Base-by-base conservation (phyloP, 495 filamentous ascomycete species). In the Delitschia confertaspora region DNA sequence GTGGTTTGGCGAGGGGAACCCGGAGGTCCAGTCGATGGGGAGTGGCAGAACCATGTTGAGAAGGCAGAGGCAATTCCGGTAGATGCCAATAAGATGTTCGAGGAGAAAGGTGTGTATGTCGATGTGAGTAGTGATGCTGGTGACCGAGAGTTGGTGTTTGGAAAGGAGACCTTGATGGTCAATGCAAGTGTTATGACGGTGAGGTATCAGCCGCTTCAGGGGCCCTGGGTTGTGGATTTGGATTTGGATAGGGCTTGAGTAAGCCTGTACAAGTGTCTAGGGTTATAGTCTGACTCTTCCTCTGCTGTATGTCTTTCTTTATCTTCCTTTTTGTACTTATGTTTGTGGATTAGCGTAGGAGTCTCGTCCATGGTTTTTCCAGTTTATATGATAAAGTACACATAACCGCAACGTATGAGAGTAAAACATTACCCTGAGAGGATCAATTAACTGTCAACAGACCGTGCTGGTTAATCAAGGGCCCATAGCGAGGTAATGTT, bases 111-210 rank as follows among this genome's bases (percentile, higher is more conserved):
- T 51, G 67, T 65, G 16, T 60, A 55, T 66, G 49, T 68, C 34
- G 63, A 75, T 64, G 49, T 75, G 22, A 68, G 56, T 23, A 24
- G 48, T 30, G 51, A 21, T 20, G 57, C 53, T 27, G 35, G 29
- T 3, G 54, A 29, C 32, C 62, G 6, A 34, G 29, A 65, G 10
- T 46, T 81, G 42, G 42, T 53, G 32, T 57, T 59, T 33, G 75
- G 76, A 0, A 47, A 68, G 43, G 70, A 83, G 49, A 86, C 83
- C 5, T 45, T 88, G 3, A 80, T 86, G 59, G 72, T 85, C 4
- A 88, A 88, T 67, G 83, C 82, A 2, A 72, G 74, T 43, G 72
- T 85, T 20, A 68, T 74, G 55, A 68, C 64, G 18, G 52, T 72
- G 11, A 33, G 41, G 9, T 80, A 78, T 60, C 44, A 54, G 13